These are phyloP conservation scores for Zizania latifolia DNA, from an alignment of 176 grass and related monocot genomes.

Conservation along the genomic window DNA sequence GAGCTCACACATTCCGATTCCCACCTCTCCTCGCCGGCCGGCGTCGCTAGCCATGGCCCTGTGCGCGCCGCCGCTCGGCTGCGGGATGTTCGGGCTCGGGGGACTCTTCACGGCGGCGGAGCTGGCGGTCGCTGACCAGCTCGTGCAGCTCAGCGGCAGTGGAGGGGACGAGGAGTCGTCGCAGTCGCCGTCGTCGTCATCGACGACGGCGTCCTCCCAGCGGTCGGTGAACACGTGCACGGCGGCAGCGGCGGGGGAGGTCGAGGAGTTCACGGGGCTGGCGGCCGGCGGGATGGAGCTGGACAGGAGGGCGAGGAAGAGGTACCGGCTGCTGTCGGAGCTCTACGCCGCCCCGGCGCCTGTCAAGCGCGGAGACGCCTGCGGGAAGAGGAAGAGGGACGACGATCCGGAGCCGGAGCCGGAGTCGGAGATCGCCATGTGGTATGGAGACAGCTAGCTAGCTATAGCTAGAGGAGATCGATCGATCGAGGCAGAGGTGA, in stretches of 20 bases:
- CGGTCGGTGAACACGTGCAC: not conserved
- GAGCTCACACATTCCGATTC: not conserved
- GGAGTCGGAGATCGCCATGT: not conserved
- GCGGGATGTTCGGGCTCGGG: not conserved
- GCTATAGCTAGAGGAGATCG: not conserved
- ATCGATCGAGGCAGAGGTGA: not conserved
- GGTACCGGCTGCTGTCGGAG: conserved; percentile 42
- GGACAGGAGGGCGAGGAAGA: conserved; percentile 36
- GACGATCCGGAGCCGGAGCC: no score
- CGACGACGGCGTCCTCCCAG: no score
- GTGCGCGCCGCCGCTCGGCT: not conserved
- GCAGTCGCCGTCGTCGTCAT: not conserved
- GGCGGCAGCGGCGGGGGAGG: not conserved
- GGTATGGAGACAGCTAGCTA: no score
- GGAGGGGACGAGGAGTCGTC: not conserved
- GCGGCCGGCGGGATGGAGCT: not conserved
- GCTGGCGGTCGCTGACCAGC: conserved; percentile 51
- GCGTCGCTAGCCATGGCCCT: not conserved
- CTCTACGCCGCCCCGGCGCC: conserved; percentile 41
- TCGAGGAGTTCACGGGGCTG: not conserved
- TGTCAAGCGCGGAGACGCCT: not conserved
- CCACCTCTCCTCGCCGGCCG: no score
- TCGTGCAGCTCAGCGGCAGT: conserved; percentile 58
- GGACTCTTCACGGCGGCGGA: conserved; percentile 54
- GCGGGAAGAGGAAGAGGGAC: conserved; percentile 29